Conservation (phyloP, 1,284 basidiomycete genomes). For the Cryptococcus hybrid region DNA sequence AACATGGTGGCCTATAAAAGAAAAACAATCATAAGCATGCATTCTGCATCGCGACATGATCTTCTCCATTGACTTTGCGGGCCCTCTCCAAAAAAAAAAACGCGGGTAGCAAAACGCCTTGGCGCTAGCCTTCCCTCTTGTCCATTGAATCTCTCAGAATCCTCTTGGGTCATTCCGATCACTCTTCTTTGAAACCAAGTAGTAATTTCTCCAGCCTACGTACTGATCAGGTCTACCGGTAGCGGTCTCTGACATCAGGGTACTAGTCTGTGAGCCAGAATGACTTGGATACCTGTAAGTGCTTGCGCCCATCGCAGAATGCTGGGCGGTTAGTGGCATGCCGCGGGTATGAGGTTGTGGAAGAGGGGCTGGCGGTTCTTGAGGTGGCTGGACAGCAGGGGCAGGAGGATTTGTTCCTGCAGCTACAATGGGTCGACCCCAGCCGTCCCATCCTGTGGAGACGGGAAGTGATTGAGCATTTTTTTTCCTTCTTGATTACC, state of each 20-base stretch:
- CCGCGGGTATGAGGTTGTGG: slow-evolving; percentile 10
- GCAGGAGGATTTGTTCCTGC: slow-evolving; percentile 14
- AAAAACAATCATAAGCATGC: too few relatives aligned
- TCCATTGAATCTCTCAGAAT: slow-evolving; percentile 5
- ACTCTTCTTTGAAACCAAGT: slow-evolving; percentile 9
- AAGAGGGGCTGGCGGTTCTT: not conserved
- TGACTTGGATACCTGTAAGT: not conserved
- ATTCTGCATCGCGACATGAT: too few relatives aligned
- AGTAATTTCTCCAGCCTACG: slow-evolving; percentile 30
- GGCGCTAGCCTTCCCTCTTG: not conserved
- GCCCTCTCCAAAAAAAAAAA: not conserved
- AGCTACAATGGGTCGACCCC: slow-evolving; percentile 36
- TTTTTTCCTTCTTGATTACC: too few relatives aligned
- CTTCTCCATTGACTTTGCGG: not conserved
- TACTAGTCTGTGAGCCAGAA: slow-evolving; percentile 6
- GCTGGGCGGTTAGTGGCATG: slow-evolving; percentile 12
- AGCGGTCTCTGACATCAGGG: slow-evolving; percentile 2
- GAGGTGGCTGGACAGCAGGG: not conserved
- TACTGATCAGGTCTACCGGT: slow-evolving; percentile 40
- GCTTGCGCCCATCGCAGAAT: not conserved
- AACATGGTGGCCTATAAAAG: slow-evolving; percentile 29
- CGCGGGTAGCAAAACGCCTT: too few relatives aligned
- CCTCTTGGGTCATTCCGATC: slow-evolving; percentile 10
- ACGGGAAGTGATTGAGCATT: not conserved
- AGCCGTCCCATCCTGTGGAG: slow-evolving; percentile 36